Evolutionary conservation across 139 green algal species (phyloP), one percentile per base, ranked within the genome.

Genomic region (Tetraselmis chui): DNA sequence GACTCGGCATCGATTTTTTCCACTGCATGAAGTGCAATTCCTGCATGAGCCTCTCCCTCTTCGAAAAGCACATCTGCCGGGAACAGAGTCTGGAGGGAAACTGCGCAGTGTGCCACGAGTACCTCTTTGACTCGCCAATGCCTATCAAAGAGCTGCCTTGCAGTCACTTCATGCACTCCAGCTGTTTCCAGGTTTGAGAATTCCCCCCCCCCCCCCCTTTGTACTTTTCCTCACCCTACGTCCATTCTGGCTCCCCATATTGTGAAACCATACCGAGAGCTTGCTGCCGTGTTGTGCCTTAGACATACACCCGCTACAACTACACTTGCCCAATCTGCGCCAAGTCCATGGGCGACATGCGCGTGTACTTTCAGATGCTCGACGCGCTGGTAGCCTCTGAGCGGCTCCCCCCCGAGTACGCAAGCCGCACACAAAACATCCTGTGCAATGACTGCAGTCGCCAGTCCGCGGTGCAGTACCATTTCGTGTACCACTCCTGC

Each of bases 11-110:
- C 1, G 96, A 99, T 86, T 95, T 94, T 83, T 98, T 96, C 89
- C 96, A 99, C 90, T 99, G 96, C 93, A 99, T 99, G 96, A 89
- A 92, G 76, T 99, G 96, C 93, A 99, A 99, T 86, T 86, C 93
- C 23, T 99, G 97, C 93, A 98, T 99, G 95, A 91, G 85, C 82
- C 88, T 98, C 45, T 86, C 87, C 30, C 87, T 98, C 11, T 96
- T 96, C 86, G 88, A 90, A 30, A 85, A 83, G 30, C 97, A 99
- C 92, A 93, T 90, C 79, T 99, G 97, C 91, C 91, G 89, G n/a
- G 93, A 96, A 83, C 84, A 92, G 80, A 87, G 82, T 29, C 91
- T 98, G 83, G 90, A 95, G 81, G 89, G 85, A 77, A 91, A 94
- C 85, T 99, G 97, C 90, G 95, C 97, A 28, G 94, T 99, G 45